Conservation (phyloP, 768 basidiomycete species). For the Mycena amicta region DNA sequence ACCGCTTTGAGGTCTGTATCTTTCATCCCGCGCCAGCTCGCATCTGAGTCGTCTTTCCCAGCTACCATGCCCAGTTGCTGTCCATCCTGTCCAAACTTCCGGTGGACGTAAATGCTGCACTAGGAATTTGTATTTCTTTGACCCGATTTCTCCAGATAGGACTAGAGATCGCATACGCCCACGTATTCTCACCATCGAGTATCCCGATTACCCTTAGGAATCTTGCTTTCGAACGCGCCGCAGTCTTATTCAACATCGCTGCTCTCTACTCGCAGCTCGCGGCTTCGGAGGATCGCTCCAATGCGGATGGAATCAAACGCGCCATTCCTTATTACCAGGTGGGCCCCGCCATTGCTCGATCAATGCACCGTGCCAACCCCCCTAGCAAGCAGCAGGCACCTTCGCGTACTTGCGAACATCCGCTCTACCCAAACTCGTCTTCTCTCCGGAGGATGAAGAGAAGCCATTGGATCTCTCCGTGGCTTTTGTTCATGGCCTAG, state of each 20-base stretch:
- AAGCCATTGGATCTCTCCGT: constrained; percentile 66
- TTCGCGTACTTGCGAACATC: constrained; percentile 61
- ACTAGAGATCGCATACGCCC: constrained; percentile 72
- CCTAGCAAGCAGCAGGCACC: constrained; percentile 69
- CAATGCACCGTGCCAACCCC: constrained; percentile 1
- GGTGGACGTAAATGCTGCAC: constrained; percentile 53
- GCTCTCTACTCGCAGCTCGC: constrained; percentile 86
- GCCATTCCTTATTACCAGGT: constrained; percentile 76
- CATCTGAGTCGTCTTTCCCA: constrained; percentile 33
- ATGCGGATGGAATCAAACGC: constrained; percentile 80
- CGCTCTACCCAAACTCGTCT: constrained; percentile 54
- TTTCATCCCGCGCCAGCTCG: neutral
- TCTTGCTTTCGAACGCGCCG: constrained; percentile 80
- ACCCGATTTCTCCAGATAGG: constrained; percentile 56
- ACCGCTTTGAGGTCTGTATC: constrained; percentile 55
- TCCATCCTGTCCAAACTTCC: constrained; percentile 87
- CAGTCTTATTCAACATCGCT: constrained; percentile 83
- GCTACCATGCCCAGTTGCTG: constrained; percentile 90
- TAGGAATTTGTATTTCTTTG: constrained; percentile 1
- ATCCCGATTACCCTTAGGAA: constrained; percentile 68
- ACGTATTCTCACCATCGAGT: constrained; percentile 61
- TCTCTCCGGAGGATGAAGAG: constrained; percentile 53
- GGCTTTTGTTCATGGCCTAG: constrained; percentile 61
- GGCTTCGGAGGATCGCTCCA: constrained; percentile 66
- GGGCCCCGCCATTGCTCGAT: constrained; percentile 9